Conservation (phyloP, 345 rosid genomes). For the Lepidium aucheri region DNA sequence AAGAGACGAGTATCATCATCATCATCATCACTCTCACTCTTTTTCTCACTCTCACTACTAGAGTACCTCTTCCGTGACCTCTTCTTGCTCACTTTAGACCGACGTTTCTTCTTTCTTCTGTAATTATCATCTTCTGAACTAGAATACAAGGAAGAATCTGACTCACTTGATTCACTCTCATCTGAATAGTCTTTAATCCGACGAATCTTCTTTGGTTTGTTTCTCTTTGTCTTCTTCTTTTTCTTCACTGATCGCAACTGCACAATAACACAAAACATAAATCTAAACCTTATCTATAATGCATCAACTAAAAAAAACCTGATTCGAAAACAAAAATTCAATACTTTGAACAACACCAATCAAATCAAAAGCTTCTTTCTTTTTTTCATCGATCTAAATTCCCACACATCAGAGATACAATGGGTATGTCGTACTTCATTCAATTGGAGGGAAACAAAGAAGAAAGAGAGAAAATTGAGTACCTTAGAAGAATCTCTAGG, state of each 20-base stretch:
- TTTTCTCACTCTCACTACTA: constrained; percentile 37
- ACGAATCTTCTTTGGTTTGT: constrained; percentile 48
- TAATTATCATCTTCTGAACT: constrained; percentile 47
- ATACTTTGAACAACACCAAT: neutral
- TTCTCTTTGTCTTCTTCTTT: constrained; percentile 35
- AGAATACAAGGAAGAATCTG: constrained; percentile 35
- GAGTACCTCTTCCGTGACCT: constrained; percentile 38
- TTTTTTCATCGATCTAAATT: neutral
- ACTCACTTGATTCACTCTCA: constrained; percentile 36
- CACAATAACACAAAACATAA: constrained; percentile 1
- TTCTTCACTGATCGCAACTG: constrained; percentile 52
- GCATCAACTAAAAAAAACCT: neutral
- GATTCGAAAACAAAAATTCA: neutral
- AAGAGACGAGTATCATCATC: neutral
- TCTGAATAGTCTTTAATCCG: constrained; percentile 32
- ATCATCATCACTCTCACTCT: constrained; percentile 33
- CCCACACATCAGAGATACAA: neutral
- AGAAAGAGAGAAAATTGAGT: neutral
- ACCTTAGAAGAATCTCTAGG: constrained; percentile 42
- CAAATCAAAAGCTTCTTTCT: constrained; percentile 7
- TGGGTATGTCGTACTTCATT: neutral
- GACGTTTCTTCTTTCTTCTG: constrained; percentile 38
- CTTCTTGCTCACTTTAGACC: constrained; percentile 49
- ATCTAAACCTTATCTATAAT: neutral
- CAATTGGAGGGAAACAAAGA: neutral